phyloP scores from a whole-genome alignment of 164 flowering plant genomes.

The Saururus chinensis region DNA sequence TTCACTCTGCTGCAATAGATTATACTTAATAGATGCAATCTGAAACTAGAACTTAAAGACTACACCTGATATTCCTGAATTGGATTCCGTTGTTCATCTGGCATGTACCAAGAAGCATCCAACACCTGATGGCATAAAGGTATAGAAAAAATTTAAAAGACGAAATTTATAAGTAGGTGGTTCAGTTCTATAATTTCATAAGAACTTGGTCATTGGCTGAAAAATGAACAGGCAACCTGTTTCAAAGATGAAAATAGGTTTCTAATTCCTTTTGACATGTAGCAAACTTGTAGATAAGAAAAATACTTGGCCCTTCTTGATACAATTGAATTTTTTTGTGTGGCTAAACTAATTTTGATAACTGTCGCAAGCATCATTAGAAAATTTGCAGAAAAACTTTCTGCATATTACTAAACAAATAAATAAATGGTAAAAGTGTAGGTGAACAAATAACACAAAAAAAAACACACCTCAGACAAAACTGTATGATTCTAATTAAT shows the following conservation, averaged over 20 bases:
- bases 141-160: no score
- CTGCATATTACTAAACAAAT: no score
- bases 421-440: no score
- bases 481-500: no score
- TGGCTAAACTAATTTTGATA: no score
- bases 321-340: no score
- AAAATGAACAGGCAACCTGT: not conserved
- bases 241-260: not conserved
- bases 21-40: not conserved
- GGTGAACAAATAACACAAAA: no score
- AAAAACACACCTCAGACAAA: no score
- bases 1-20: not conserved
- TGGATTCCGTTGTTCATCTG: constrained; percentile 92
- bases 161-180: not conserved
- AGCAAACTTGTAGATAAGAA: not conserved
- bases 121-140: constrained; percentile 41
- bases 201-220: not conserved
- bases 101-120: constrained; percentile 99
- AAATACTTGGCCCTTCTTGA: no score
- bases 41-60: not conserved
- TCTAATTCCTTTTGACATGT: not conserved
- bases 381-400: no score
- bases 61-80: constrained; percentile 93
- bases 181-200: not conserved
- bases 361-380: no score